Conservation (phyloP, 2,329 filamentous ascomycete species). For the Paradendryphiella salina region DNA sequence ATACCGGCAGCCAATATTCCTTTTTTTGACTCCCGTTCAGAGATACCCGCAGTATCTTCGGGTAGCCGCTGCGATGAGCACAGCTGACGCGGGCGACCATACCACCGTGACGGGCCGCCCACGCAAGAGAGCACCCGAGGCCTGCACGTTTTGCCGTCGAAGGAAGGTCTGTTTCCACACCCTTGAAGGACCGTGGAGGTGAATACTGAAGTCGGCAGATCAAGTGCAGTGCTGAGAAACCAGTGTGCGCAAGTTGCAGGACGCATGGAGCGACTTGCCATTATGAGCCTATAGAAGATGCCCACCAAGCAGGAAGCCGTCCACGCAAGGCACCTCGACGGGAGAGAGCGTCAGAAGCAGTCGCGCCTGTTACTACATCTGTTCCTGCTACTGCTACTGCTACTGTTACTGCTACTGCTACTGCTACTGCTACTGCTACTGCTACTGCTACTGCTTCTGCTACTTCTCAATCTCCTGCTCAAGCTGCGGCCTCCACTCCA, state of each 20-base stretch:
- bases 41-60: not conserved
- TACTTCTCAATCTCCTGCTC: not conserved
- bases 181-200: not conserved
- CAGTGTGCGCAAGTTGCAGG: constrained; percentile 53
- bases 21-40: not conserved
- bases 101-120: constrained; percentile 13
- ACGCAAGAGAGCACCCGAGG: constrained; percentile 35
- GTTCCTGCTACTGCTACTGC: not conserved
- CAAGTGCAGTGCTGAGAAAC: constrained; percentile 55
- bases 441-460: not conserved
- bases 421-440: not conserved
- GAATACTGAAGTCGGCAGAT: constrained; percentile 42
- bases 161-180: constrained; percentile 40
- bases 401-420: not conserved
- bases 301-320: constrained; percentile 19
- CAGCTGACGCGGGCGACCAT: constrained; percentile 4
- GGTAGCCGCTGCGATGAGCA: not conserved
- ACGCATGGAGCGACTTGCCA: constrained; percentile 52
- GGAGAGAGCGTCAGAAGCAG: constrained; percentile 8
- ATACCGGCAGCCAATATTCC: not conserved
- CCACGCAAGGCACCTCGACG: constrained; percentile 23
- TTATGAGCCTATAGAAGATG: constrained; percentile 46
- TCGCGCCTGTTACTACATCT: not conserved
- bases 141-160: constrained; percentile 47
- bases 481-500: constrained; percentile 17